Base-by-base conservation (phyloP, 257 asterid genomes). In the Przewalskia tangutica region DNA sequence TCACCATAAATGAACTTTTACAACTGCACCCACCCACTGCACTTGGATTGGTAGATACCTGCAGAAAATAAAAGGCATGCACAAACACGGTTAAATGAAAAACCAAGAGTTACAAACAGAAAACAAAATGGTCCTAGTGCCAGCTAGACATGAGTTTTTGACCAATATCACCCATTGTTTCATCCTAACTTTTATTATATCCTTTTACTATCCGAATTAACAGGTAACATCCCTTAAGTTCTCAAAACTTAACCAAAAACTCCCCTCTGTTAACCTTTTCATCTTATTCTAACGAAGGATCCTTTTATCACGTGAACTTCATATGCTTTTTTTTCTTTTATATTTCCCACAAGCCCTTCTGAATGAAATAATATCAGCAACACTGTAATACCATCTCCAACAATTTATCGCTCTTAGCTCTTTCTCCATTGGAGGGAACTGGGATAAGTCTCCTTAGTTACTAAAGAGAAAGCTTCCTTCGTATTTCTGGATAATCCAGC, bases 1-100 rank as follows among this genome's bases (percentile, higher is more conserved):
- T 88, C 84, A 90, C 93, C 91, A 91, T 90, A 67, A 95, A 93
- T 54, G 98, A 95, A 81, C 95, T 93, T 87, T 95, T 95, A 82
- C 98, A 95, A 93, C 97, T 88, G 89, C 98, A 95, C 78, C 98
- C 98, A 76, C 98, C 98, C 77, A 92, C 93, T 14, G 98, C 98
- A 82, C 98, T 95, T 82, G 98, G 98, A 86, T 95, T 95, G 56
- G 88, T 70, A 0, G 98, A 92, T 63, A 95, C 98, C 98, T 95
- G 87, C 83, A 87, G 23, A 79, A 48, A 48, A 67, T 9, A 18
- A 16, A 48, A 73, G 18, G 48, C 60, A 73, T 20, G 44, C 7
- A 20, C 0, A 13, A 48, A 71, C 4, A 14, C 0, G 23, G 60
- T 73, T 12, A 48, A 0, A 46, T 73, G 44, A 46, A 23, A 73